Conservation (phyloP, 371 early-diverging fungal genomes). For the Lichtheimia ornata region DNA sequence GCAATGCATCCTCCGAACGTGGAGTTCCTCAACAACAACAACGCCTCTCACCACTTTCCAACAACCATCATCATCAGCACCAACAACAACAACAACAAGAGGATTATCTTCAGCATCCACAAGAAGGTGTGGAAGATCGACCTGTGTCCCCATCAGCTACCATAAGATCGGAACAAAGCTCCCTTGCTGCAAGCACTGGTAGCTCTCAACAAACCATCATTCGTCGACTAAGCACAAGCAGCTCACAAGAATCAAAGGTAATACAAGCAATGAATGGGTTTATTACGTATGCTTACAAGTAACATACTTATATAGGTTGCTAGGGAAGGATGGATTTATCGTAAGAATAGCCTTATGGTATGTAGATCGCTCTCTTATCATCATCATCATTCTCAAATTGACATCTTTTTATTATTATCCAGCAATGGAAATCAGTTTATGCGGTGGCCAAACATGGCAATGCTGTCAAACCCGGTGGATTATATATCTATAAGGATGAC, state of each 20-base stretch:
- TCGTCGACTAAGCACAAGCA: constrained; percentile 2
- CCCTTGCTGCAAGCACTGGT: constrained; percentile 2
- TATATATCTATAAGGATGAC: constrained; percentile 50
- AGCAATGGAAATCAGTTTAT: constrained; percentile 55
- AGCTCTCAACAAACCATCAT: neutral
- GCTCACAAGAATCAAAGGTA: constrained; percentile 34
- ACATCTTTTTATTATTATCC: constrained; percentile 6
- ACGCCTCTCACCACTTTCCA: neutral
- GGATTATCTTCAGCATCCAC: neutral
- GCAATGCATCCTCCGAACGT: constrained; percentile 8
- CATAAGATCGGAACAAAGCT: neutral
- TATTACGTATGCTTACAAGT: neutral
- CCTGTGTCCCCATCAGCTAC: constrained; percentile 4
- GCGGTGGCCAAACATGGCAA: constrained; percentile 59
- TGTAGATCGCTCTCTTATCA: neutral
- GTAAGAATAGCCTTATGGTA: constrained; percentile 48
- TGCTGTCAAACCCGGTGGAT: constrained; percentile 46
- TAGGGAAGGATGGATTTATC: constrained; percentile 52
- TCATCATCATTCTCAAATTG: neutral
- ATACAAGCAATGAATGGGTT: neutral
- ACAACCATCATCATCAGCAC: constrained; percentile 5
- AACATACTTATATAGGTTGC: constrained; percentile 29
- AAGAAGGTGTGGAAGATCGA: neutral
- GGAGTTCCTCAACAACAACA: neutral
- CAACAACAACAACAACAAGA: neutral